Conservation (phyloP, 1,284 basidiomycete species). For the Cerioporus squamosus region DNA sequence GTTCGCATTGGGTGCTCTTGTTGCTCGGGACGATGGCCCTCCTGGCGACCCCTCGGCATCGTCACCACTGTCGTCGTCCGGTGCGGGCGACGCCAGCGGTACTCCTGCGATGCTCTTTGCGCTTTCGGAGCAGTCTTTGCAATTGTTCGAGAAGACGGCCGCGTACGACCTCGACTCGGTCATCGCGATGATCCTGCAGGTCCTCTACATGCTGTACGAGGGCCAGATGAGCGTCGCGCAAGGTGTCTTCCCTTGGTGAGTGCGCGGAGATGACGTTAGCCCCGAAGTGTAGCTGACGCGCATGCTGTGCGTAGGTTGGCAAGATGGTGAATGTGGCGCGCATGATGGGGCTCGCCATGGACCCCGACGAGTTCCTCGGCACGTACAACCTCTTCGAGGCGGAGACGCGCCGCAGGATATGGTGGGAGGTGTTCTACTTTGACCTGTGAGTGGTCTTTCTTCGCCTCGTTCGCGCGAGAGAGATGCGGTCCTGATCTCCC, state of each 20-base stretch:
- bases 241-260: slow-evolving; percentile 48
- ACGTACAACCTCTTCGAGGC: slow-evolving; percentile 52
- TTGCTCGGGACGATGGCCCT: slow-evolving; percentile 31
- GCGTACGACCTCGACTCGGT: slow-evolving; percentile 57
- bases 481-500: slow-evolving; percentile 4
- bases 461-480: neutral
- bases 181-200: slow-evolving; percentile 54
- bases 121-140: slow-evolving; percentile 50
- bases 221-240: slow-evolving; percentile 48
- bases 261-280: neutral
- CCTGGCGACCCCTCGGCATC: neutral
- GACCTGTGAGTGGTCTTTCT: slow-evolving; percentile 60
- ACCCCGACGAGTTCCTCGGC: slow-evolving; percentile 58
- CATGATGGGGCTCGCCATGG: slow-evolving; percentile 61
- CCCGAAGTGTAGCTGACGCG: slow-evolving; percentile 8
- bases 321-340: slow-evolving; percentile 71
- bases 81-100: slow-evolving; percentile 17
- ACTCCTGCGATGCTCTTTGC: slow-evolving; percentile 45
- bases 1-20: slow-evolving; percentile 58
- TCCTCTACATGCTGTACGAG: slow-evolving; percentile 56
- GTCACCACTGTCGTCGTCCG: slow-evolving; percentile 18
- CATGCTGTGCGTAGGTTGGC: slow-evolving; percentile 48
- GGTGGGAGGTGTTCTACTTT: slow-evolving; percentile 78
- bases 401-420: slow-evolving; percentile 63
- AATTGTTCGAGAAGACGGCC: slow-evolving; percentile 44